Evolutionary conservation across 306 rosid genomes (phyloP).

Genomic region (Dryas octopetala): DNA sequence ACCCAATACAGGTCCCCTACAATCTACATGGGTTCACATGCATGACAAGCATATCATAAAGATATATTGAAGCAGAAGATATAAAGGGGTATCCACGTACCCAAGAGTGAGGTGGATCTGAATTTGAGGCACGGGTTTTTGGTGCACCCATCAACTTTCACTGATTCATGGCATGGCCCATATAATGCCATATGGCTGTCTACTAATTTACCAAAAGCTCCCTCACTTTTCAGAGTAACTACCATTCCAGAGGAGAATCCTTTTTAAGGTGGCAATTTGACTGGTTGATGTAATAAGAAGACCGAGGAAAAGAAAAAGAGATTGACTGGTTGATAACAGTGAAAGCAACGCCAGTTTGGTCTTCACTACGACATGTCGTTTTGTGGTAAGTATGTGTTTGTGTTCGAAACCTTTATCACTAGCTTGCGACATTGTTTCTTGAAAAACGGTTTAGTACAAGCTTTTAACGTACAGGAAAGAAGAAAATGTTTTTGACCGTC

Average conservation of each 20-base stretch:
- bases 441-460: conserved; percentile 35
- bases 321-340: conserved; percentile 25
- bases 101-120: conserved; percentile 42
- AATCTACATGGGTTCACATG: conserved; percentile 53
- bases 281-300: not conserved
- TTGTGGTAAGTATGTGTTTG: conserved; percentile 29
- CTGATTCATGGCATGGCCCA: conserved; percentile 3
- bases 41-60: conserved; percentile 54
- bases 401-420: conserved; percentile 20
- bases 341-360: not conserved
- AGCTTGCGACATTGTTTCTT: conserved; percentile 26
- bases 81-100: not conserved
- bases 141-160: conserved; percentile 42
- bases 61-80: conserved; percentile 11
- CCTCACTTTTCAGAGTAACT: conserved; percentile 21
- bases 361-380: conserved; percentile 47
- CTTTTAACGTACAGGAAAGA: conserved; percentile 46
- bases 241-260: conserved; percentile 12
- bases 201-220: conserved; percentile 7
- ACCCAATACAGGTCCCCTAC: conserved; percentile 44
- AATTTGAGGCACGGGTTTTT: conserved; percentile 72
- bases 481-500: conserved; percentile 54
- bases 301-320: not conserved
- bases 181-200: not conserved
- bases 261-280: conserved; percentile 11